Percentiles rank a stretch among this genome's conserved stretches.
These are phyloP conservation scores for Ascochyta rabiei DNA, from an alignment of 2,329 filamentous ascomycete species.

Conservation along the genomic window DNA sequence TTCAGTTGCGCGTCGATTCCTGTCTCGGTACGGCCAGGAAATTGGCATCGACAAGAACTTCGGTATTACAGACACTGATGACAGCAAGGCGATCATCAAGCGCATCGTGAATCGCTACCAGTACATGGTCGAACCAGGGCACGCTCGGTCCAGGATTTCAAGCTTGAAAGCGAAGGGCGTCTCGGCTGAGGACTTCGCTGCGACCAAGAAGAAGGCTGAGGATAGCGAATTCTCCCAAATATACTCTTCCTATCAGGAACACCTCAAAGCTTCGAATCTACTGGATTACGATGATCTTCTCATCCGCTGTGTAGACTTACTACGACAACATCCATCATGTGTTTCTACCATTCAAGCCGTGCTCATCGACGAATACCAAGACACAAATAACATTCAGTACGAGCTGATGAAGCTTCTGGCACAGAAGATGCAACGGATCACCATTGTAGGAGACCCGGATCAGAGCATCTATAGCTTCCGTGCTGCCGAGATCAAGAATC, in stretches of 20 bases:
- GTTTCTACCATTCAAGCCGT: slow-evolving; percentile 90
- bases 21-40: slow-evolving; percentile 80
- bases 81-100: slow-evolving; percentile 79
- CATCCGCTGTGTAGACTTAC: slow-evolving; percentile 78
- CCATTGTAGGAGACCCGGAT: slow-evolving; percentile 94
- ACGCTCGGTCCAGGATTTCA: slow-evolving; percentile 77
- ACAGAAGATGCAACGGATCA: slow-evolving; percentile 74
- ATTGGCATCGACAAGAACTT: slow-evolving; percentile 86
- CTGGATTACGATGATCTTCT: slow-evolving; percentile 95
- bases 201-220: slow-evolving; percentile 55
- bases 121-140: slow-evolving; percentile 70
- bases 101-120: slow-evolving; percentile 80
- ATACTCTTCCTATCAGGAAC: slow-evolving; percentile 78
- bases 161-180: slow-evolving; percentile 64
- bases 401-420: slow-evolving; percentile 91
- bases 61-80: slow-evolving; percentile 84
- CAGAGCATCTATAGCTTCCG: slow-evolving; percentile 98
- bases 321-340: slow-evolving; percentile 75
- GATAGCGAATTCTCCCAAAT: slow-evolving; percentile 69
- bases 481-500: slow-evolving; percentile 88
- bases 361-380: slow-evolving; percentile 96
- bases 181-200: slow-evolving; percentile 52
- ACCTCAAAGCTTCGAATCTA: slow-evolving; percentile 76
- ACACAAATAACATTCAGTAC: slow-evolving; percentile 94
- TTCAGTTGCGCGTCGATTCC: slow-evolving; percentile 84